Percentiles rank a stretch among this genome's conserved stretches.
Conservation (phyloP, 805 yeast species). For the Pichia manshurica region DNA sequence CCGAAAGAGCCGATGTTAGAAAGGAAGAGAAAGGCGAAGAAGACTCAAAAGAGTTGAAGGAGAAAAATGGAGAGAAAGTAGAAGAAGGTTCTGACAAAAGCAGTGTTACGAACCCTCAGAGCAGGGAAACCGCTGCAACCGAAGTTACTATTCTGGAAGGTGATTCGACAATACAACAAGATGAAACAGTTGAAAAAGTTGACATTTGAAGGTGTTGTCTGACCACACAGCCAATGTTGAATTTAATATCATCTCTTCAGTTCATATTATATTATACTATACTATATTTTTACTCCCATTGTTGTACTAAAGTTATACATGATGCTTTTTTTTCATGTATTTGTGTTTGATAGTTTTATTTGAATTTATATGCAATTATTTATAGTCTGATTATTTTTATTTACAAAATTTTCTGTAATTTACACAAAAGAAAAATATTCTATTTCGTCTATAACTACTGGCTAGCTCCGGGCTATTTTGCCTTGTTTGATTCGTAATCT, state of each 20-base stretch:
- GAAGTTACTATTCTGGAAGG: constrained; percentile 35
- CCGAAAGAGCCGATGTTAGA: constrained; percentile 1
- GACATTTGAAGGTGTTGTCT: not conserved
- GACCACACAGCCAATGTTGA: not conserved
- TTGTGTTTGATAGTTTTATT: too few relatives aligned
- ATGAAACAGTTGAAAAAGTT: constrained; percentile 31
- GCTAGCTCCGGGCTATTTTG: too few relatives aligned
- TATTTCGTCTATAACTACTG: too few relatives aligned
- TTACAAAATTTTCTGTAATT: too few relatives aligned
- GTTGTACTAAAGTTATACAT: too few relatives aligned
- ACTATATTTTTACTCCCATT: too few relatives aligned
- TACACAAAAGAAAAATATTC: too few relatives aligned
- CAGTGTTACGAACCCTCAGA: not conserved
- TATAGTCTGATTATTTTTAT: too few relatives aligned
- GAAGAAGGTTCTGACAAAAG: constrained; percentile 15
- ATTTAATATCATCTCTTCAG: too few relatives aligned
- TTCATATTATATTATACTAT: not conserved
- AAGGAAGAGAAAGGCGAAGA: constrained; percentile 4
- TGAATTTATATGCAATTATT: too few relatives aligned
- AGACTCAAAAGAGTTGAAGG: not conserved
- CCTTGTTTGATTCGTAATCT: constrained; percentile 14
- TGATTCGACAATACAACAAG: constrained; percentile 45
- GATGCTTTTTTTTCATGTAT: too few relatives aligned
- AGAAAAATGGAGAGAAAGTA: constrained; percentile 9
- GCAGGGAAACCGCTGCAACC: constrained; percentile 4